These are phyloP conservation scores for Sphagnum magellanicum DNA, from an alignment of 228 moss, liverwort and hornwort species.

Conservation along the genomic window DNA sequence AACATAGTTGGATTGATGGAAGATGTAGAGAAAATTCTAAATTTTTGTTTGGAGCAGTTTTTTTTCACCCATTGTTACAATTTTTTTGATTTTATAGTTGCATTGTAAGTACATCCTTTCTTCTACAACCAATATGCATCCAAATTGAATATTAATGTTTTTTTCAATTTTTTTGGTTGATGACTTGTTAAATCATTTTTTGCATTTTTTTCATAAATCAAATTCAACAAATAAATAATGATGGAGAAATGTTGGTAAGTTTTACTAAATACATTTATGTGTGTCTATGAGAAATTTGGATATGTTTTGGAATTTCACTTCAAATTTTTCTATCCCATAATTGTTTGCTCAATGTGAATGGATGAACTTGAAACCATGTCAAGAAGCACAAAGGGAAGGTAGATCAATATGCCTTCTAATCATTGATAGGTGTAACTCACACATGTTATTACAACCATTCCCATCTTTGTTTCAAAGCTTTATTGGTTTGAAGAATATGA, in stretches of 20 bases:
- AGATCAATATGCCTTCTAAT: slow-evolving; percentile 37
- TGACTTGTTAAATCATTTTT: too few species aligned
- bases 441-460: neutral
- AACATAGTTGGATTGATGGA: slow-evolving; percentile 3
- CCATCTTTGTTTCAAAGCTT: neutral
- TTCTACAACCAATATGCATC: too few species aligned
- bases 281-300: neutral
- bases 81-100: slow-evolving; percentile 50
- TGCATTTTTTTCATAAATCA: neutral
- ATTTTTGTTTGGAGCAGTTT: slow-evolving; percentile 41
- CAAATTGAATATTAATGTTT: too few species aligned
- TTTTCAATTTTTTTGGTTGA: too few species aligned
- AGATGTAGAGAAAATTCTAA: slow-evolving; percentile 27
- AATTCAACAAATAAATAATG: neutral
- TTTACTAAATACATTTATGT: neutral
- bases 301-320: neutral
- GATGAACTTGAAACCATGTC: slow-evolving; percentile 4
- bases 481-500: neutral
- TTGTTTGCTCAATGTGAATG: neutral
- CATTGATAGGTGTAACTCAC: slow-evolving; percentile 36
- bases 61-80: slow-evolving; percentile 51
- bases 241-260: neutral
- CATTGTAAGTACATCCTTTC: slow-evolving; percentile 26
- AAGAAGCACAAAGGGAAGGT: slow-evolving; percentile 31
- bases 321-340: neutral